Base-by-base conservation (phyloP, 495 filamentous ascomycete genomes). In the Endocarpon pusillum region DNA sequence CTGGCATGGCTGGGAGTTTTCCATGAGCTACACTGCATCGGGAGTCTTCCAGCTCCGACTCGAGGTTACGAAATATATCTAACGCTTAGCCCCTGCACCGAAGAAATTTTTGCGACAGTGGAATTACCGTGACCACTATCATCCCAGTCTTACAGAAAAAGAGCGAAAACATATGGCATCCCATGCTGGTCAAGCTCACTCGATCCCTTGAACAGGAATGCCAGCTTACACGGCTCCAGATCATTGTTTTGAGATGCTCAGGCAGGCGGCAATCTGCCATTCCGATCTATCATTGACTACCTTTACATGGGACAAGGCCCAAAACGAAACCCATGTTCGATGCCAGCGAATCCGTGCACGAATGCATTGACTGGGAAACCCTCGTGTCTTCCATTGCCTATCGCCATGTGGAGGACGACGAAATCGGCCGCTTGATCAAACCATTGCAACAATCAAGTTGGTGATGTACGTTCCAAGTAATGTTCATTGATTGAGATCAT, bases 211-310 rank as follows among this genome's bases (percentile, higher is more conserved):
- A n/a, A n/a, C n/a, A n/a, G n/a, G n/a, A n/a, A n/a, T n/a, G n/a
- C n/a, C n/a, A n/a, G n/a, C n/a, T n/a, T n/a, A n/a, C n/a, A n/a
- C n/a, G n/a, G n/a, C 5, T 17, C 14, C 12, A 38, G 43, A 48
- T 18, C 43, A 48, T 32, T 48, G 45, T 32, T 14, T 46, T 11
- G 45, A 48, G 14, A 28, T 46, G 10, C 33, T 48, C 1, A 39
- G 45, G 11, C 35, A 46, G 20, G 15, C 43, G 12, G 34, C 35
- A 0, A 9, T 48, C 15, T 48, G 45, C 19, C 32, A 36, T 17
- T 39, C 33, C 5, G 40, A 48, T 20, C 19, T 34, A 5, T 42
- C 43, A 1, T 25, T 48, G 10, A 42, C 35, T 1, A 39, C 38
- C 0, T 48, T 48, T 33, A 34, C 10, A 3, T 48, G 45, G 45